Conservation (phyloP, 2,329 filamentous ascomycete genomes). For the Penicillium crustosum region DNA sequence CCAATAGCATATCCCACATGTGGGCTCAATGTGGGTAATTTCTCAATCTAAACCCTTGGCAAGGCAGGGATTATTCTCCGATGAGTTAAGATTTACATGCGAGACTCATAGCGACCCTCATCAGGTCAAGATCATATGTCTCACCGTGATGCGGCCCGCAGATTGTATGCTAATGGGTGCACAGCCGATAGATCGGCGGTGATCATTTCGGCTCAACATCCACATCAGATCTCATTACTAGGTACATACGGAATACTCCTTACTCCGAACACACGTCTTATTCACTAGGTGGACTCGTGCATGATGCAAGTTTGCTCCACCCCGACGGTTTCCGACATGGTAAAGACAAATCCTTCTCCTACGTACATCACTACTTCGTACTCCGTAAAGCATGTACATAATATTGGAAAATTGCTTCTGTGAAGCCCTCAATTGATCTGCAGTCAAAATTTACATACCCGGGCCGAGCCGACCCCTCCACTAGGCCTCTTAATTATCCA, state of each 20-base stretch:
- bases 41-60: neutral
- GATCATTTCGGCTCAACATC: neutral
- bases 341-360: neutral
- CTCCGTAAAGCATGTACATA: neutral
- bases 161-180: neutral
- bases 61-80: neutral
- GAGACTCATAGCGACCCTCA: neutral
- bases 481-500: neutral
- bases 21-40: neutral
- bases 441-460: neutral
- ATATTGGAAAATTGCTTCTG: neutral
- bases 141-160: neutral
- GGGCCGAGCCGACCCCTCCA: neutral
- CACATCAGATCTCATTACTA: neutral
- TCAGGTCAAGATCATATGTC: neutral
- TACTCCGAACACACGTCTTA: neutral
- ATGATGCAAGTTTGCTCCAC: neutral
- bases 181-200: neutral
- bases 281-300: neutral
- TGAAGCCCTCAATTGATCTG: neutral
- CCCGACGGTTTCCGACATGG: neutral
- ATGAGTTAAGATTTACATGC: neutral
- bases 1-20: neutral
- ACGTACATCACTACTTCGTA: neutral
- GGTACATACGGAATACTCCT: too few species aligned